These are phyloP conservation scores for Aspergillus conjunctus DNA, from an alignment of 495 filamentous ascomycete species.

Conservation along the genomic window DNA sequence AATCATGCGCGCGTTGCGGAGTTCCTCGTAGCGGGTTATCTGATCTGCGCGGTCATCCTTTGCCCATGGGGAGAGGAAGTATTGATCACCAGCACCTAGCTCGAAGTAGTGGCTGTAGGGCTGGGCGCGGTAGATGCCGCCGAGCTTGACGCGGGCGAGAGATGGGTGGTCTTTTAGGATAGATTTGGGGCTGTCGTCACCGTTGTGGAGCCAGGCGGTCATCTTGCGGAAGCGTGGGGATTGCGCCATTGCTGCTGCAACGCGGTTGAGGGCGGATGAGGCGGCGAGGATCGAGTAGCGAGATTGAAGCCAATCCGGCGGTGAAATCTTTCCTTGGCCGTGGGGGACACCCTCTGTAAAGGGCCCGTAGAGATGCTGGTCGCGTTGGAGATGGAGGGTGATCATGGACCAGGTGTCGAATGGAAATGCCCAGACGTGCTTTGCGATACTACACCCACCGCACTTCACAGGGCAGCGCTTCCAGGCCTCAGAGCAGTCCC, in stretches of 20 bases:
- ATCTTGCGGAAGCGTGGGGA: conserved; percentile 23
- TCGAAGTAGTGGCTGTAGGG: conserved; percentile 43
- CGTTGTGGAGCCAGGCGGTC: conserved; percentile 22
- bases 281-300: conserved; percentile 31
- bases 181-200: conserved; percentile 6
- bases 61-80: conserved; percentile 37
- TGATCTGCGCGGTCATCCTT: background rate
- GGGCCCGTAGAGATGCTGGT: conserved; percentile 31
- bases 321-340: conserved; percentile 25
- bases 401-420: conserved; percentile 48
- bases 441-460: conserved; percentile 42
- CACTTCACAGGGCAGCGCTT: conserved; percentile 34
- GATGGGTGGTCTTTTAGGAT: conserved; percentile 18
- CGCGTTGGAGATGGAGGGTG: conserved; percentile 36
- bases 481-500: conserved; percentile 52
- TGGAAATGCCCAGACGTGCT: conserved; percentile 48
- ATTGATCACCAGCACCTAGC: conserved; percentile 31
- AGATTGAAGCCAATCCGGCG: conserved; percentile 33
- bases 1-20: conserved; percentile 1
- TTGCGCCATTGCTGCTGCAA: conserved; percentile 38
- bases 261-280: conserved; percentile 28
- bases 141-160: conserved; percentile 35
- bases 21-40: background rate
- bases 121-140: conserved; percentile 46
- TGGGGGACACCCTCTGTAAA: background rate